These are phyloP conservation scores for Penicillium verhagenii DNA, from an alignment of 495 filamentous ascomycete genomes.

Conservation along the genomic window DNA sequence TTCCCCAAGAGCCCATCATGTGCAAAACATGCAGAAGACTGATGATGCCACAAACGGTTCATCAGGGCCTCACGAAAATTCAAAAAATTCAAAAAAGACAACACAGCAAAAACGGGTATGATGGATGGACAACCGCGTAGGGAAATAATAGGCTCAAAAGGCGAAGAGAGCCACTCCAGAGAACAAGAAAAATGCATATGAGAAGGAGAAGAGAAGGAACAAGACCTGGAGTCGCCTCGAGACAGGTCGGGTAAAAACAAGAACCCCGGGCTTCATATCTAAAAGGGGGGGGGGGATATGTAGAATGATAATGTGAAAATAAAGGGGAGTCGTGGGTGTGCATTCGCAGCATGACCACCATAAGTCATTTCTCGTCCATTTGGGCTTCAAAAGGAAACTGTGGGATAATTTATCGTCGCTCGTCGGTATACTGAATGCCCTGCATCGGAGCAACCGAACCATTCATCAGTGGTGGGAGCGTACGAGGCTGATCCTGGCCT, in stretches of 20 bases:
- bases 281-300: slow-evolving; percentile 23
- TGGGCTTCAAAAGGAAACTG: background rate
- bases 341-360: slow-evolving; percentile 25
- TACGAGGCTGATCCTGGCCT: slow-evolving; percentile 47
- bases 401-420: slow-evolving; percentile 42
- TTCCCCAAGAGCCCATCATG: slow-evolving; percentile 16
- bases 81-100: background rate
- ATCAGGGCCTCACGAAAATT: slow-evolving; percentile 1
- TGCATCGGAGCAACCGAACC: slow-evolving; percentile 55
- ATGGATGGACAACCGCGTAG: slow-evolving; percentile 12
- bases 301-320: slow-evolving; percentile 20
- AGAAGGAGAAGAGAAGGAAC: slow-evolving; percentile 4
- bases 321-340: slow-evolving; percentile 19
- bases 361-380: slow-evolving; percentile 30
- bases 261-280: slow-evolving; percentile 12
- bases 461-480: slow-evolving; percentile 52
- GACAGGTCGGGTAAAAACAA: background rate
- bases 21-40: slow-evolving; percentile 10
- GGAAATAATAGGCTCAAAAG: slow-evolving; percentile 9
- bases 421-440: slow-evolving; percentile 56
- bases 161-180: slow-evolving; percentile 12
- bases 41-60: slow-evolving; percentile 4
- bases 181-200: background rate
- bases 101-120: slow-evolving; percentile 28
- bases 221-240: background rate